A percentile compares a stretch with the other conserved stretches of the same genome.
Conservation (phyloP, 768 basidiomycete genomes). For the Leucogyrophana mollusca region DNA sequence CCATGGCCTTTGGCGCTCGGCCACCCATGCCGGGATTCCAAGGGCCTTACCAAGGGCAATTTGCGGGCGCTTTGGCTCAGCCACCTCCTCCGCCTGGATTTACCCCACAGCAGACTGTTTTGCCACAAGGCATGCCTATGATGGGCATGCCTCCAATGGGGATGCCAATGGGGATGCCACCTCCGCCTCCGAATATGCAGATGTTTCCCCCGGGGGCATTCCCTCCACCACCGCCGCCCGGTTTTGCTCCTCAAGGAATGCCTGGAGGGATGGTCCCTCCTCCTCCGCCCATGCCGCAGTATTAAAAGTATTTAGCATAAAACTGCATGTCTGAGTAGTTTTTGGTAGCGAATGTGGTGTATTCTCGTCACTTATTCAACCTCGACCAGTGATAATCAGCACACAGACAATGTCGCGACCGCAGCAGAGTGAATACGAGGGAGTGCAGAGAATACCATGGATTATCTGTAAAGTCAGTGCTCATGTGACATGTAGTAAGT, state of each 20-base stretch:
- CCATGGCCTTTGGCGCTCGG: constrained; percentile 66
- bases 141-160: constrained; percentile 33
- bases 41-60: constrained; percentile 87
- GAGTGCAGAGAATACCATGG: too few species aligned
- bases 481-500: too few species aligned
- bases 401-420: too few species aligned
- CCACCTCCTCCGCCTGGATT: constrained; percentile 84
- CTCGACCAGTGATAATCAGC: too few species aligned
- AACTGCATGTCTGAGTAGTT: too few species aligned
- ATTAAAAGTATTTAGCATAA: constrained; percentile 16
- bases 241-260: constrained; percentile 48
- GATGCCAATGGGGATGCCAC: constrained; percentile 35
- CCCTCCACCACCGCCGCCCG: constrained; percentile 65
- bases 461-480: too few species aligned
- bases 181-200: constrained; percentile 38
- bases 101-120: constrained; percentile 66
- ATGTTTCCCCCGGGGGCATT: constrained; percentile 48
- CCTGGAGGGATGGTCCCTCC: constrained; percentile 47
- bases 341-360: too few species aligned
- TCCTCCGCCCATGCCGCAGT: constrained; percentile 40
- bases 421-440: too few species aligned
- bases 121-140: constrained; percentile 41
- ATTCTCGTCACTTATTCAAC: too few species aligned
- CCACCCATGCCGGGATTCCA: constrained; percentile 71
- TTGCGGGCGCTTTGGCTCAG: constrained; percentile 82